phyloP scores from a whole-genome alignment of 148 eudicot species.

The Salicornia ramosissima region DNA sequence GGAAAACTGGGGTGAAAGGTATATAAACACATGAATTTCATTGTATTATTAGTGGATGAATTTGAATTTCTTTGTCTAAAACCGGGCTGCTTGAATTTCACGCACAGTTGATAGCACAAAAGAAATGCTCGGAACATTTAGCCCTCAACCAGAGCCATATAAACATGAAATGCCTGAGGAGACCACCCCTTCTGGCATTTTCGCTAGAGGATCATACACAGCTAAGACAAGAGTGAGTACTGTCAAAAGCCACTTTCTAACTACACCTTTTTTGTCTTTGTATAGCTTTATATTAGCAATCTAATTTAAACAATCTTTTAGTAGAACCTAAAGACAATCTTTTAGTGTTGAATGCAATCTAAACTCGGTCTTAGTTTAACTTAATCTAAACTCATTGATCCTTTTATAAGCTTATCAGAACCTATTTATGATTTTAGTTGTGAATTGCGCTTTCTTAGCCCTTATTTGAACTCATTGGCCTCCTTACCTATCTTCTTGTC shows the following conservation, averaged over 20 bases:
- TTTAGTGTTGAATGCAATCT: no score
- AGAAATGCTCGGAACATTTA: slow-evolving; percentile 87
- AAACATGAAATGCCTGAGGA: slow-evolving; percentile 77
- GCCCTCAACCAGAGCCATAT: slow-evolving; percentile 73
- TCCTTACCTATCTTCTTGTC: no score
- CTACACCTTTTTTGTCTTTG: neutral
- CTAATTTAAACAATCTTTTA: no score
- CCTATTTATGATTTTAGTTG: no score
- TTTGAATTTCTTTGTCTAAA: neutral
- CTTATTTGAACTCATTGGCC: no score
- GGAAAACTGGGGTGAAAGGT: slow-evolving; percentile 95
- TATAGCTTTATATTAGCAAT: neutral
- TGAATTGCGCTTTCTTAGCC: no score
- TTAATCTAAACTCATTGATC: no score
- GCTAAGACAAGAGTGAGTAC: slow-evolving; percentile 75
- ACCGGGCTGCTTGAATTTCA: neutral
- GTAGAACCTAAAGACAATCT: no score
- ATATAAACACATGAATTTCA: neutral
- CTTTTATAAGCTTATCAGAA: no score
- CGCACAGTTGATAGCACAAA: slow-evolving; percentile 74
- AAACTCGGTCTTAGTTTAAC: no score
- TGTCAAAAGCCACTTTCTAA: neutral
- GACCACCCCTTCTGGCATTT: slow-evolving; percentile 81
- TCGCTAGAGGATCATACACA: slow-evolving; percentile 85
- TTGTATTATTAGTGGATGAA: neutral